Evolutionary conservation across 2,329 filamentous ascomycete genomes (phyloP).

Genomic region (Exophiala viscosa): DNA sequence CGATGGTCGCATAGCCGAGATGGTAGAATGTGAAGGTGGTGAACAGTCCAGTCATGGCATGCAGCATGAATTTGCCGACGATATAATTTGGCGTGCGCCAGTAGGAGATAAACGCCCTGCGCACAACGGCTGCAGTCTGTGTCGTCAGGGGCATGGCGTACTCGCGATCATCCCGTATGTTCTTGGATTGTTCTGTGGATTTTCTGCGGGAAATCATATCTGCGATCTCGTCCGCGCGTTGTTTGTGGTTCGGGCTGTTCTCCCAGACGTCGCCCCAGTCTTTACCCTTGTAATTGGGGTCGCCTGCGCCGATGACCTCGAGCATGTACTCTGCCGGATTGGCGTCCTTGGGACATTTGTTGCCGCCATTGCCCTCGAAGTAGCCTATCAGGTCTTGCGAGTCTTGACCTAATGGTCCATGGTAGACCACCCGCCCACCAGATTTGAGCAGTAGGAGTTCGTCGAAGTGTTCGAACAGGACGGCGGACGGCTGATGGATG

Average conservation of each 20-base stretch:
- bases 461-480: constrained; percentile 85
- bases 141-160: constrained; percentile 58
- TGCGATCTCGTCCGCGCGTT: constrained; percentile 50
- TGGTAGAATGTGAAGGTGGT: constrained; percentile 69
- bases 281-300: constrained; percentile 57
- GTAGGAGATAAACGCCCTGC: constrained; percentile 59
- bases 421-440: constrained; percentile 79
- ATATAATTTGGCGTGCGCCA: constrained; percentile 63
- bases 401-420: constrained; percentile 78
- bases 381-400: constrained; percentile 64
- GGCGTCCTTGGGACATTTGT: constrained; percentile 52
- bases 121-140: constrained; percentile 54
- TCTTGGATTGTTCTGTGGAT: constrained; percentile 35
- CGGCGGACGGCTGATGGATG: constrained; percentile 84
- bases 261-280: constrained; percentile 64
- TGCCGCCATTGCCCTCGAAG: constrained; percentile 54
- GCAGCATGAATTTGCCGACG: constrained; percentile 58
- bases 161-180: constrained; percentile 54
- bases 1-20: constrained; percentile 54
- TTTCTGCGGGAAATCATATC: constrained; percentile 49
- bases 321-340: constrained; percentile 53
- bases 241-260: constrained; percentile 48
- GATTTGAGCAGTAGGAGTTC: constrained; percentile 72
- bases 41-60: constrained; percentile 62
- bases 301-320: constrained; percentile 58